Base-by-base conservation (phyloP, 202 grass and related monocot genomes). In the Schoenoplectus triqueter region DNA sequence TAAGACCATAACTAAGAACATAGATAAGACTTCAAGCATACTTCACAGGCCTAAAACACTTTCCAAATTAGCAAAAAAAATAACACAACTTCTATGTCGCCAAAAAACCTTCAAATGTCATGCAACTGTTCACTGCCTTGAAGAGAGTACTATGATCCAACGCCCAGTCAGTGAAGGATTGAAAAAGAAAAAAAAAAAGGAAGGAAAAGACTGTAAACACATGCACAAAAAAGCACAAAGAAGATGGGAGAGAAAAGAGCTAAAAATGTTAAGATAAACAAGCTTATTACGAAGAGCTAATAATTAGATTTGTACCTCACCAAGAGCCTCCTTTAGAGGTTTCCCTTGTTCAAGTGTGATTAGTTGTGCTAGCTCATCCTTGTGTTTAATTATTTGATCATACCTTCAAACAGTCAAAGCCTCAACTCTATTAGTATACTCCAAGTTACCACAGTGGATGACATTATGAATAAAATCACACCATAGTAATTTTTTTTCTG, bases 271-370 rank as follows among this genome's bases (percentile, higher is more conserved):
- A 80, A 78, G 7, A 49, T 85, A 61, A 45, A 72, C 85, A 52
- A 15, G 69, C 81, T 39, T 64, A 78, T 72, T 67, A 89, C 44
- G 73, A 81, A 72, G 66, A 65, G 47, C 52, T 73, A 59, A 17
- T 17, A 72, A 82, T 88, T 48, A 66, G 64, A 83, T 10, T 75
- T 74, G 64, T 91, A 98, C 95, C 95, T 98, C 95, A 55, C 91
- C 95, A 66, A 98, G 86, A 75, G 95, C 93, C 88, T 98, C 95
- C 88, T 92, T 98, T 74, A 98, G 80, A 87, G 95, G 95, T 61
- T 98, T 95, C 54, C 95, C 95, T 85, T 93, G 92, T 86, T 98
- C 95, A 80, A 95, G 64, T 86, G 95, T 98, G 85, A 98, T 98
- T 73, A 95, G 92, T 84, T 95, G 88, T 82, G 95, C 93, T 70